Evolutionary conservation across 2,329 filamentous ascomycete species (phyloP), one percentile per base, ranked within the genome.

Genomic region (Alternaria gansuensis): DNA sequence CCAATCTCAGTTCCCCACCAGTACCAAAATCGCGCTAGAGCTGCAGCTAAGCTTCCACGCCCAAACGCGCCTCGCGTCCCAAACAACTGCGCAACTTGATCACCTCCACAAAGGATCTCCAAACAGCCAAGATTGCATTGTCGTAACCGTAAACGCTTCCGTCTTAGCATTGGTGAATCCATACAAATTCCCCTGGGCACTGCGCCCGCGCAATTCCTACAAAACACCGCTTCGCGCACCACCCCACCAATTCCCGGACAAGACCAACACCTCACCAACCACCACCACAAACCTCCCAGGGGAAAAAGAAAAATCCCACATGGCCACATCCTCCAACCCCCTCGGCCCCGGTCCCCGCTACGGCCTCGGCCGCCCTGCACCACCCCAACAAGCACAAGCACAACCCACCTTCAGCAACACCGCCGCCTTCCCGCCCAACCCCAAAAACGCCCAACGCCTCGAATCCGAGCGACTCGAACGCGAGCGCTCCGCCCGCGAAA

Each of bases 341-440:
- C 83, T 84, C 69, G 78, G 82, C 49, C 87, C 87, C 71, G 82
- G 82, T 53, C 79, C 83, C 51, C 83, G 85, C 65, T 83, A 83
- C 66, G 81, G 82, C 59, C 82, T 86, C 57, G 79, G 69, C 67
- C 74, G 77, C 79, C 51, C 66, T 5, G 51, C 56, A 56, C 54
- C 51, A 4, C 57, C 66, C 43, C 49, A 34, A 59, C 63, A 53
- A 56, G 53, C 39, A 45, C 59, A 44, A 54, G 63, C 63, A 11
- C 68, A 69, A 57, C 62, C 69, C 41, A 67, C 68, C 41, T 77
- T 73, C 64, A 68, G 54, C 64, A 68, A 46, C 59, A 70, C 72
- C n/a, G 69, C 74, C 13, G 66, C 70, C 40, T 82, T 81, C 73
- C 60, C 77, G 72, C 37, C 79, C 77, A 7, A 77, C 75, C n/a